Evolutionary conservation across 2,329 filamentous ascomycete species (phyloP).

Genomic region (Dothistroma septosporum): DNA sequence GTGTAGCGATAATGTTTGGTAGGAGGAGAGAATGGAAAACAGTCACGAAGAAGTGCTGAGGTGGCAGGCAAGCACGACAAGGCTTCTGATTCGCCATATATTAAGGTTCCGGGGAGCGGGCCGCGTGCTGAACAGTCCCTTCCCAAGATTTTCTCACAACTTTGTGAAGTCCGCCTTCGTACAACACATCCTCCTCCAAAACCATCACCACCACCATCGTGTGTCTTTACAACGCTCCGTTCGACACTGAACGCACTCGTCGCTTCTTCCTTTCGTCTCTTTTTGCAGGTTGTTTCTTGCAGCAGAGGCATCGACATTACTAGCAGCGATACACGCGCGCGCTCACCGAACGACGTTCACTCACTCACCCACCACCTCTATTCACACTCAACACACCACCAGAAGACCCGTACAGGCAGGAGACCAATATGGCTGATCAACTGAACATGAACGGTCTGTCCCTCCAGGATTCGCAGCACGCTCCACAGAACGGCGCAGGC

Average conservation of each 20-base stretch:
- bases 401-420: slow-evolving; percentile 12
- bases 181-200: not conserved
- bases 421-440: slow-evolving; percentile 66
- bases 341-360: slow-evolving; percentile 29
- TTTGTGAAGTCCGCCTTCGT: not conserved
- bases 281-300: slow-evolving; percentile 21
- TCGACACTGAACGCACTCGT: not conserved
- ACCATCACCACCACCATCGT: not conserved
- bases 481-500: slow-evolving; percentile 37
- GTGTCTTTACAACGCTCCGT: not conserved
- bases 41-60: too few relatives aligned
- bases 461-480: slow-evolving; percentile 64
- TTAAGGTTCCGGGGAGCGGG: not conserved
- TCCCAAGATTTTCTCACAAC: not conserved
- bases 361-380: slow-evolving; percentile 22
- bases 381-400: slow-evolving; percentile 5
- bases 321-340: slow-evolving; percentile 7
- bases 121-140: not conserved
- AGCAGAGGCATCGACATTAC: slow-evolving; percentile 14
- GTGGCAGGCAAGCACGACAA: too few relatives aligned
- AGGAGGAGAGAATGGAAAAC: too few relatives aligned
- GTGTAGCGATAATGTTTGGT: too few relatives aligned
- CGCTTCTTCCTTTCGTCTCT: slow-evolving; percentile 17
- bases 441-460: slow-evolving; percentile 75
- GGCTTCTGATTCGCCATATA: too few relatives aligned